These are phyloP conservation scores for Neofusicoccum sp. DNA, from an alignment of 2,329 filamentous ascomycete species.

Conservation along the genomic window DNA sequence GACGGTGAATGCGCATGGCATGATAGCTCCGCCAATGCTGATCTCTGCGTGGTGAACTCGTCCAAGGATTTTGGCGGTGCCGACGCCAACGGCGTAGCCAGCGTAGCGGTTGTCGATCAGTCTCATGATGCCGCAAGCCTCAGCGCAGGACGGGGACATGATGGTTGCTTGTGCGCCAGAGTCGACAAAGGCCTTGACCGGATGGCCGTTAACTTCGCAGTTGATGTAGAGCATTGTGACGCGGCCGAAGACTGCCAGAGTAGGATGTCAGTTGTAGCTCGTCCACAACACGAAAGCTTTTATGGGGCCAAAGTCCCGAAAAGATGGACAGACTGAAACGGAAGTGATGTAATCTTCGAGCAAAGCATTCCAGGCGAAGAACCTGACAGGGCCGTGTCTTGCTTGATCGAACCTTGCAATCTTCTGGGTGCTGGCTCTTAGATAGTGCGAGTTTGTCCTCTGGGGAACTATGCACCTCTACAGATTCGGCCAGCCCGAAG, in stretches of 20 bases:
- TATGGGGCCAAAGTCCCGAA: slow-evolving; percentile 9
- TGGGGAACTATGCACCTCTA: slow-evolving; percentile 15
- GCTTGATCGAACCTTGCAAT: slow-evolving; percentile 13
- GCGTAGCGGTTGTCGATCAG: slow-evolving; percentile 91
- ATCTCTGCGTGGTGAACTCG: slow-evolving; percentile 95
- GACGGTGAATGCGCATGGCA: slow-evolving; percentile 96
- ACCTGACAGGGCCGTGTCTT: slow-evolving; percentile 12
- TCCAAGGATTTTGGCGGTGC: slow-evolving; percentile 90
- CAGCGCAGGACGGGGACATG: slow-evolving; percentile 93
- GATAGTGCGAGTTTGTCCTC: slow-evolving; percentile 16
- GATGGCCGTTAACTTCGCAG: slow-evolving; percentile 89
- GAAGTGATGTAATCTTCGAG: slow-evolving; percentile 12
- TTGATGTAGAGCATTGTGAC: slow-evolving; percentile 97
- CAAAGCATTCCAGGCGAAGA: slow-evolving; percentile 13
- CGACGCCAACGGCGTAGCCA: slow-evolving; percentile 89
- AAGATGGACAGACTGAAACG: slow-evolving; percentile 17
- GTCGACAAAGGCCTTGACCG: slow-evolving; percentile 94
- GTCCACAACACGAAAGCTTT: slow-evolving; percentile 23
- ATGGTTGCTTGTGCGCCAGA: slow-evolving; percentile 97
- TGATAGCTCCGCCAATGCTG: slow-evolving; percentile 82
- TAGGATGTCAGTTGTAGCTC: background rate
- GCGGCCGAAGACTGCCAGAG: slow-evolving; percentile 75
- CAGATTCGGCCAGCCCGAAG: slow-evolving; percentile 14
- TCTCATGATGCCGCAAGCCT: slow-evolving; percentile 92
- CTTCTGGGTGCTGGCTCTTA: background rate